Conservation (phyloP, 192 early-diverging fungal species). For the Cetraspora pellucida region DNA sequence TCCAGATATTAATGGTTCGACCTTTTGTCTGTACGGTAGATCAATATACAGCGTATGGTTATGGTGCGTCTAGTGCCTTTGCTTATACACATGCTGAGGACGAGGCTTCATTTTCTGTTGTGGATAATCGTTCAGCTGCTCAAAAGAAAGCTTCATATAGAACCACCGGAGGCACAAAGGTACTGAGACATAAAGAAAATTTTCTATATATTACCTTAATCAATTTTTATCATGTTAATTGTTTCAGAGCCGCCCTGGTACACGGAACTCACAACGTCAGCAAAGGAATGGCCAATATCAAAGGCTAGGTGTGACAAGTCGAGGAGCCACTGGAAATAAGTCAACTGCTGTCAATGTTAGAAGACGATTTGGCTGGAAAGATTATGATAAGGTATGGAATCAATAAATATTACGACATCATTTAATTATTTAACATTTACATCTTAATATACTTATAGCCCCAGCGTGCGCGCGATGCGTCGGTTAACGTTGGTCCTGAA, state of each 20-base stretch:
- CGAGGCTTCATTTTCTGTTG: slow-evolving; percentile 94
- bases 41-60: slow-evolving; percentile 82
- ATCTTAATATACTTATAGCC: slow-evolving; percentile 46
- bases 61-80: slow-evolving; percentile 81
- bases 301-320: slow-evolving; percentile 29
- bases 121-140: slow-evolving; percentile 72
- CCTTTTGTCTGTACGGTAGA: slow-evolving; percentile 35
- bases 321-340: slow-evolving; percentile 2
- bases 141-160: slow-evolving; percentile 64
- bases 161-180: slow-evolving; percentile 43
- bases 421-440: not conserved
- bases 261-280: not conserved
- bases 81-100: slow-evolving; percentile 88
- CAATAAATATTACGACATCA: not conserved
- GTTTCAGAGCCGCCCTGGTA: slow-evolving; percentile 7
- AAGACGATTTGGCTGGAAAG: slow-evolving; percentile 48
- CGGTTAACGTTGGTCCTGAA: slow-evolving; percentile 81
- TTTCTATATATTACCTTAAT: not conserved
- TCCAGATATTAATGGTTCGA: not conserved
- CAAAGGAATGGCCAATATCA: slow-evolving; percentile 26
- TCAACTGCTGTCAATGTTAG: not conserved
- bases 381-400: slow-evolving; percentile 44
- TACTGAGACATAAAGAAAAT: not conserved
- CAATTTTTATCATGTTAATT: not conserved
- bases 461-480: slow-evolving; percentile 82